phyloP scores from a whole-genome alignment of 345 rosid genomes.

The Raphanus sativus region DNA sequence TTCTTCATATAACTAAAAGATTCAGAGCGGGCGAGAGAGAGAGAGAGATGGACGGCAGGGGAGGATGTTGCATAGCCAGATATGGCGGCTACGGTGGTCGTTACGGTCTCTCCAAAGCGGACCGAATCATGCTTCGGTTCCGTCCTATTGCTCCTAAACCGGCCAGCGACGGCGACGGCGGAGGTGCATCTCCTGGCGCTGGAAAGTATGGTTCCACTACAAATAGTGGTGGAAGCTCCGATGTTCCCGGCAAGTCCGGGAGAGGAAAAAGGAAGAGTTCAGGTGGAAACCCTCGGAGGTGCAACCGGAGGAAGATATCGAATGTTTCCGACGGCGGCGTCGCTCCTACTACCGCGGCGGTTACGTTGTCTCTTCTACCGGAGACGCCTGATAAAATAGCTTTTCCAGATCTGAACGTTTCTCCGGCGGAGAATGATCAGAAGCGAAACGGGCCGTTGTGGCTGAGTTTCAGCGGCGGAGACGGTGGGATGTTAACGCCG shows the following conservation, averaged over 20 bases:
- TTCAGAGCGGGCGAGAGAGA: background rate
- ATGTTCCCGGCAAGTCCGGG: slow-evolving; percentile 41
- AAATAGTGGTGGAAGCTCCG: slow-evolving; percentile 33
- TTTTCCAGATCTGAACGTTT: slow-evolving; percentile 27
- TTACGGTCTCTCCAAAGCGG: slow-evolving; percentile 60
- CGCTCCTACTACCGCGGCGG: slow-evolving; percentile 14
- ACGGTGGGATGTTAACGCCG: background rate
- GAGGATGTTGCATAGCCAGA: slow-evolving; percentile 82
- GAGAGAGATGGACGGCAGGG: slow-evolving; percentile 49
- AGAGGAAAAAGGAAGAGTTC: slow-evolving; percentile 38
- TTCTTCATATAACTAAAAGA: background rate
- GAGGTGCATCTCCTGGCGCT: slow-evolving; percentile 15
- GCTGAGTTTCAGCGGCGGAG: slow-evolving; percentile 49
- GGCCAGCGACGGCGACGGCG: slow-evolving; percentile 4
- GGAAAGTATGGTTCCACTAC: slow-evolving; percentile 34
- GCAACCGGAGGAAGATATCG: slow-evolving; percentile 36
- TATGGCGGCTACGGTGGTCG: slow-evolving; percentile 47
- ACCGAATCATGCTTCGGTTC: slow-evolving; percentile 76
- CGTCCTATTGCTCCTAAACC: slow-evolving; percentile 93
- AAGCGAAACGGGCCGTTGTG: slow-evolving; percentile 40
- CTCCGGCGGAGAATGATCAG: slow-evolving; percentile 20
- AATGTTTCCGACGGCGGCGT: slow-evolving; percentile 20
- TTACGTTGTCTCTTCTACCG: slow-evolving; percentile 67
- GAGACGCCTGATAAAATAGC: slow-evolving; percentile 53
- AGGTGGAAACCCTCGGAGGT: slow-evolving; percentile 34